Percentiles rank a stretch among this genome's conserved stretches.
phyloP scores from a whole-genome alignment of 2,329 filamentous ascomycete genomes.

The Claviceps pazoutovae region DNA sequence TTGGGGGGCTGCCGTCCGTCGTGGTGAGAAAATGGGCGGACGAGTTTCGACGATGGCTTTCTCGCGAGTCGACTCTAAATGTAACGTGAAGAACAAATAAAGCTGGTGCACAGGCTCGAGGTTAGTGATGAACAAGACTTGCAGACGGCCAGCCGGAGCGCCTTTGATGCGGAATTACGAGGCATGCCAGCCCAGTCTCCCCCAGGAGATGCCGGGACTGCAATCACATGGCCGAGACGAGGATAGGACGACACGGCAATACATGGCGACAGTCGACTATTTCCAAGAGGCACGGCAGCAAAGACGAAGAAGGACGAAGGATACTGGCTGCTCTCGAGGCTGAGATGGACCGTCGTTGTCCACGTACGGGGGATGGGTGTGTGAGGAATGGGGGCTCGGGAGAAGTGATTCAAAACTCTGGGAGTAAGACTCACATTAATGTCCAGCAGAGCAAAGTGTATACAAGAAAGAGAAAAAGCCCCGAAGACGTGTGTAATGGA shows the following conservation, averaged over 20 bases:
- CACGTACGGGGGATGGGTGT: neutral
- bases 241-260: neutral
- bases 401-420: neutral
- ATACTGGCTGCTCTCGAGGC: neutral
- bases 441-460: constrained; percentile 12
- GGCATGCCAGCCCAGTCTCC: neutral
- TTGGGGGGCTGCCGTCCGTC: neutral
- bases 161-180: neutral
- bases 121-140: neutral
- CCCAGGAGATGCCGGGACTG: neutral
- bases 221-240: neutral
- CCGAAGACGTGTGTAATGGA: neutral
- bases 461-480: neutral
- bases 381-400: constrained; percentile 13
- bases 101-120: neutral
- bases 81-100: neutral
- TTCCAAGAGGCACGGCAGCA: neutral
- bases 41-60: neutral
- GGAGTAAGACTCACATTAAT: constrained; percentile 22
- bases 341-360: neutral
- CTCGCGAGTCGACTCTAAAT: neutral
- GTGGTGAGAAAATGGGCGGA: neutral
- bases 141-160: neutral
- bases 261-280: neutral
- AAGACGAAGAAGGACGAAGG: neutral